Evolutionary conservation across 1,284 basidiomycete genomes (phyloP).

Genomic region (Cutaneotrichosporon mucoides): DNA sequence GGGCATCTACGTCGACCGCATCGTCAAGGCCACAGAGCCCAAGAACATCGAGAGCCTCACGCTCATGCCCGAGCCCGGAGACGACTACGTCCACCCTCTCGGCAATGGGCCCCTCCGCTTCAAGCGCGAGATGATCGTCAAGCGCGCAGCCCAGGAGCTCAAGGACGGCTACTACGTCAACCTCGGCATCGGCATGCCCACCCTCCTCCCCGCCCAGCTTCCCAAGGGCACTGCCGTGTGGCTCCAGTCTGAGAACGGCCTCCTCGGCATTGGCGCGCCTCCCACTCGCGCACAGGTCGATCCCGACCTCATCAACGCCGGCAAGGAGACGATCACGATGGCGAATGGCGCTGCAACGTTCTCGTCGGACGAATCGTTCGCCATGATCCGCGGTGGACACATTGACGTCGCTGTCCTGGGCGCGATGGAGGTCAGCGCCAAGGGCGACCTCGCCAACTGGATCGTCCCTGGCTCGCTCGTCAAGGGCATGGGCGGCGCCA

Average conservation of each 20-base stretch:
- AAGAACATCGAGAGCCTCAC: constrained; percentile 74
- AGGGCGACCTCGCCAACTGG: constrained; percentile 91
- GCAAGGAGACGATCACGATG: constrained; percentile 86
- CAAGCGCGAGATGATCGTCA: constrained; percentile 67
- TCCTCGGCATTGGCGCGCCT: constrained; percentile 88
- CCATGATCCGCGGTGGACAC: constrained; percentile 92
- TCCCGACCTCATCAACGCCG: constrained; percentile 83
- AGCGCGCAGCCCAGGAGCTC: constrained; percentile 72
- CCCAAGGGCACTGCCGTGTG: constrained; percentile 71
- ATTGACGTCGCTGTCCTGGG: constrained; percentile 83
- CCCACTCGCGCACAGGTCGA: constrained; percentile 76
- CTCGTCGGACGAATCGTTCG: constrained; percentile 86
- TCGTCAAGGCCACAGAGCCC: constrained; percentile 66
- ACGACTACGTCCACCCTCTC: constrained; percentile 48
- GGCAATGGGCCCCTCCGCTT: constrained; percentile 54
- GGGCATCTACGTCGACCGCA: constrained; percentile 77
- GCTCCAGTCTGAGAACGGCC: constrained; percentile 89
- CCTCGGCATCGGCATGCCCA: constrained; percentile 77
- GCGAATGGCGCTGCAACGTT: constrained; percentile 85
- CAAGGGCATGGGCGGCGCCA: constrained; percentile 86
- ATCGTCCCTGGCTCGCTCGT: constrained; percentile 90
- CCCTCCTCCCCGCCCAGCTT: constrained; percentile 76
- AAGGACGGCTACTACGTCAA: constrained; percentile 77
- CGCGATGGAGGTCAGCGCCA: constrained; percentile 77
- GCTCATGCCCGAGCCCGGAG: constrained; percentile 53